Conservation (phyloP, 2,329 filamentous ascomycete genomes). For the Aspergillus uvarum region DNA sequence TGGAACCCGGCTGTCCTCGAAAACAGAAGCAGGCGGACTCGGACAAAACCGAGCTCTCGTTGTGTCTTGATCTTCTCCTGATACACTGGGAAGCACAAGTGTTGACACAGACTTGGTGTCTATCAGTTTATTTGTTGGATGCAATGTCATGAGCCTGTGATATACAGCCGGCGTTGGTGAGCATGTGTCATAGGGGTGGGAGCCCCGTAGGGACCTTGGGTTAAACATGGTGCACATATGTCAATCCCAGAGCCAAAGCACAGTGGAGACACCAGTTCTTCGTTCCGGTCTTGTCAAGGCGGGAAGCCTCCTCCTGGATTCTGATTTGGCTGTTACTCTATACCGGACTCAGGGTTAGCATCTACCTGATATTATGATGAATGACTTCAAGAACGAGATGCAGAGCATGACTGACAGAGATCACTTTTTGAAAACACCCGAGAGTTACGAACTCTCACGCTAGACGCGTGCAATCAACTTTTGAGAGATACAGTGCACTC, state of each 20-base stretch:
- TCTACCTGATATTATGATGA: background rate
- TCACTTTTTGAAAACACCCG: background rate
- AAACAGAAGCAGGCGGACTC: background rate
- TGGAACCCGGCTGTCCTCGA: background rate
- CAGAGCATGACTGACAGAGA: background rate
- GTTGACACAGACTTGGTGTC: background rate
- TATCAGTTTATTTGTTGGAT: background rate
- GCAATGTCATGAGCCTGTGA: background rate
- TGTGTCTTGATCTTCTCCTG: background rate
- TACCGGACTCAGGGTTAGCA: background rate
- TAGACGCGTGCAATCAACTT: background rate
- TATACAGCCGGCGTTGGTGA: background rate
- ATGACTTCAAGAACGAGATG: background rate
- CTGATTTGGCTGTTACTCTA: background rate
- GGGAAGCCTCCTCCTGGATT: background rate
- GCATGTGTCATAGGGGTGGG: background rate
- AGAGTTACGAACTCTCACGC: background rate
- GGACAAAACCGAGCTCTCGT: background rate
- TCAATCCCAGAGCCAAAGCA: background rate
- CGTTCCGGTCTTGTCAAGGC: background rate
- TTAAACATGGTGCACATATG: background rate
- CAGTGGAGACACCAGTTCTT: background rate
- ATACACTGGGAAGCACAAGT: background rate
- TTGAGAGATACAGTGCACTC: background rate
- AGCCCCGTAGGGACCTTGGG: background rate